phyloP scores from a whole-genome alignment of 805 yeast species.

The Ogataea philodendri region DNA sequence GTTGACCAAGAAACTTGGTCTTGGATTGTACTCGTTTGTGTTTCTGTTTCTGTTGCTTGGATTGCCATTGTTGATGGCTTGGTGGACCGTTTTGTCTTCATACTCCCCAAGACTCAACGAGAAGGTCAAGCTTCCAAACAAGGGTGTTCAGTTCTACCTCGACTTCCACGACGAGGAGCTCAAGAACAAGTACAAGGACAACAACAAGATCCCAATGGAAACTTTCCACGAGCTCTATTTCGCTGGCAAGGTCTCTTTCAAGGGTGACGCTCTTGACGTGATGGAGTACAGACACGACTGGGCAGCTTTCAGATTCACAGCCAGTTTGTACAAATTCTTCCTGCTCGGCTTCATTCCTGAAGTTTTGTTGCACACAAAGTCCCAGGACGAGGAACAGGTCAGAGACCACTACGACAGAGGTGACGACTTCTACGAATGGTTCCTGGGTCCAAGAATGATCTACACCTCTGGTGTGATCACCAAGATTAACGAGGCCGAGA shows the following conservation, averaged over 20 bases:
- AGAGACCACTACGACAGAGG: conserved; percentile 96
- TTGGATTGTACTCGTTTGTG: conserved; percentile 65
- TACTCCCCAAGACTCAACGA: conserved; percentile 80
- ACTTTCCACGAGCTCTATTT: conserved; percentile 88
- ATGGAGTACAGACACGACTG: conserved; percentile 90
- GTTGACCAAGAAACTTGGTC: conserved; percentile 62
- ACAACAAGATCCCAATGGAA: conserved; percentile 83
- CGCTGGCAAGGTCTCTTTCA: conserved; percentile 78
- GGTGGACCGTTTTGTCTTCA: conserved; percentile 77
- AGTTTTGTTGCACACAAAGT: conserved; percentile 85
- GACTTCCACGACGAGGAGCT: conserved; percentile 76
- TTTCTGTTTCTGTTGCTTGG: conserved; percentile 54
- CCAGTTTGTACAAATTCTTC: conserved; percentile 73
- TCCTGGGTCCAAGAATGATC: conserved; percentile 91
- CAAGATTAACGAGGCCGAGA: conserved; percentile 68
- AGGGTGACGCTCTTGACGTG: conserved; percentile 82
- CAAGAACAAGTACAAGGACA: conserved; percentile 66
- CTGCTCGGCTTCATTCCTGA: conserved; percentile 88
- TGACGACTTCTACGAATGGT: conserved; percentile 92
- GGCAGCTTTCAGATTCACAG: conserved; percentile 79
- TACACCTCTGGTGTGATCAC: conserved; percentile 84
- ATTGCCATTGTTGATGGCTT: conserved; percentile 74
- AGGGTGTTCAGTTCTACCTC: conserved; percentile 74
- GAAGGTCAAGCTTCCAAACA: conserved; percentile 70
- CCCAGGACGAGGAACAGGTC: conserved; percentile 95